Conservation (phyloP, 805 yeast species). For the Nakazawaea pomicola region DNA sequence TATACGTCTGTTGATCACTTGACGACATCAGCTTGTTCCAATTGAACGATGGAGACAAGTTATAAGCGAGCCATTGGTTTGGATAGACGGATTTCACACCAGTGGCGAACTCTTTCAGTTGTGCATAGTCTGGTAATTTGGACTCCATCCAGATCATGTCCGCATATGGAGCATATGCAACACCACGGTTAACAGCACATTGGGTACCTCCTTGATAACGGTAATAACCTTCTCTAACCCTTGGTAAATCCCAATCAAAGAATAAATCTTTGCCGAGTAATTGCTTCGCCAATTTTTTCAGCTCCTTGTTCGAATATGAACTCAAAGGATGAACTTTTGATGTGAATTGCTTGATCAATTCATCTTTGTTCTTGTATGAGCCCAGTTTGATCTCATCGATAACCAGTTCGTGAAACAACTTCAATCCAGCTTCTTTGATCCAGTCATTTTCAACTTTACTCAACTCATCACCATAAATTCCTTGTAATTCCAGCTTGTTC, state of each 20-base stretch:
- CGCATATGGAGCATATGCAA: slow-evolving; percentile 91
- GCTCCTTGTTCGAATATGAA: slow-evolving; percentile 72
- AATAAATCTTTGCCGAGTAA: slow-evolving; percentile 76
- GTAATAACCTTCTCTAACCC: slow-evolving; percentile 96
- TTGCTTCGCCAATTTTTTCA: slow-evolving; percentile 67
- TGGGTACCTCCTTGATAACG: slow-evolving; percentile 94
- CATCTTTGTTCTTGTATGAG: slow-evolving; percentile 48
- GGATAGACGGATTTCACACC: slow-evolving; percentile 83
- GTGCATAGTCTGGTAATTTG: slow-evolving; percentile 86
- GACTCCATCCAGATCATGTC: slow-evolving; percentile 99
- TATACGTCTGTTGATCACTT: slow-evolving; percentile 86
- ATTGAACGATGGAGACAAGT: slow-evolving; percentile 95
- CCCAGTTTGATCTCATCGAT: slow-evolving; percentile 71
- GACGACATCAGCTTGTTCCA: slow-evolving; percentile 93
- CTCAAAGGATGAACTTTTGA: slow-evolving; percentile 70
- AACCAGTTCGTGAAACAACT: slow-evolving; percentile 88
- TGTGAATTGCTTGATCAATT: slow-evolving; percentile 60
- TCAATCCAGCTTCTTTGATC: slow-evolving; percentile 77
- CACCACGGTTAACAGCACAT: slow-evolving; percentile 95
- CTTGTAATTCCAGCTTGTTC: slow-evolving; percentile 75
- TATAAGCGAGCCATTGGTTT: slow-evolving; percentile 93
- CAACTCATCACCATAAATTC: slow-evolving; percentile 66
- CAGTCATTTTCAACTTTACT: slow-evolving; percentile 76
- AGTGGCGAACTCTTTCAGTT: slow-evolving; percentile 91
- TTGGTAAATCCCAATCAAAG: slow-evolving; percentile 93